Conservation (phyloP, 192 early-diverging fungal species). For the Oehlia diaphana region DNA sequence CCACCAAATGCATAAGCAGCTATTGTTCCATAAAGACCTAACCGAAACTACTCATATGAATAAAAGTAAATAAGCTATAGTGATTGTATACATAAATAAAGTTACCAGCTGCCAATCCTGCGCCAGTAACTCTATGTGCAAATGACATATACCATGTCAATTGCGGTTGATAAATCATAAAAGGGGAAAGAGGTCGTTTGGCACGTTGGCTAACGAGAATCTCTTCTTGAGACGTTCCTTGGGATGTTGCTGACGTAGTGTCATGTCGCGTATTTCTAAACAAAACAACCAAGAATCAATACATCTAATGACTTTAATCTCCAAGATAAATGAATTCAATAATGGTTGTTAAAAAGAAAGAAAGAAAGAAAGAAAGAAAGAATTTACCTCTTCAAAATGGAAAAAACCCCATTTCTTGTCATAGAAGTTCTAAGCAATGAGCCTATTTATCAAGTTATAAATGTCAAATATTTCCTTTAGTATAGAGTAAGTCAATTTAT, state of each 20-base stretch:
- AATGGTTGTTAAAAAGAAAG: neutral
- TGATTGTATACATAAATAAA: neutral
- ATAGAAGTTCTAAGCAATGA: neutral
- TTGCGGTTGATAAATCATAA: slow-evolving; percentile 74
- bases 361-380: neutral
- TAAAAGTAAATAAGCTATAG: neutral
- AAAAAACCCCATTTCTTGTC: neutral
- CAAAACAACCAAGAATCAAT: neutral
- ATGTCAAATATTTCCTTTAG: neutral
- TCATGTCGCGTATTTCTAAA: neutral
- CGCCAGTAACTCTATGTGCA: slow-evolving; percentile 76
- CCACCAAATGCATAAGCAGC: slow-evolving; percentile 70
- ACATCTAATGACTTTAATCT: neutral
- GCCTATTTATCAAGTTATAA: neutral
- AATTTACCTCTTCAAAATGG: neutral
- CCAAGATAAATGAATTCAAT: neutral
- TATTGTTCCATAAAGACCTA: slow-evolving; percentile 66
- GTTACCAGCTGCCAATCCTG: slow-evolving; percentile 65
- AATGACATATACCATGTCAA: slow-evolving; percentile 79
- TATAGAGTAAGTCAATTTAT: neutral
- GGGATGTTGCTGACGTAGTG: neutral
- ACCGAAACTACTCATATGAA: neutral
- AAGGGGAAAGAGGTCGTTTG: neutral
- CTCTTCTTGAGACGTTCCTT: neutral
- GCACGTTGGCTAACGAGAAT: slow-evolving; percentile 10